Conservation (phyloP, 257 asterid genomes). For the Sherardia arvensis region DNA sequence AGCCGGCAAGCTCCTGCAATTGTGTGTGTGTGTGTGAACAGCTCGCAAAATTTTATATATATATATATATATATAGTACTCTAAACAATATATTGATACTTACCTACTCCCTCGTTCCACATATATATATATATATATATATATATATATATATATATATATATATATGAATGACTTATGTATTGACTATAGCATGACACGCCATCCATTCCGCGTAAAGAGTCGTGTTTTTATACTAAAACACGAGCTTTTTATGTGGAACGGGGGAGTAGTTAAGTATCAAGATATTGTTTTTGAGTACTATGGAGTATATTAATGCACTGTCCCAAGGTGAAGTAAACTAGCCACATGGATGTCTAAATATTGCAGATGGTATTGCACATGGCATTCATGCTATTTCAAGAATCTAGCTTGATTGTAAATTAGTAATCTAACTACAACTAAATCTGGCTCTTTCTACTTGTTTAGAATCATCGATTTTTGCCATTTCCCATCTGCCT, state of each 20-base stretch:
- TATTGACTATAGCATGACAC: neutral
- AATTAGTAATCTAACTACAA: neutral
- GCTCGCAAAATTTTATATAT: too few species aligned
- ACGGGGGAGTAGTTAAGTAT: neutral
- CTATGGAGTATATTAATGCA: neutral
- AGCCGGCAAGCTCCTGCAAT: neutral
- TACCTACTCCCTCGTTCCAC: too few species aligned
- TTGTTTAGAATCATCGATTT: neutral
- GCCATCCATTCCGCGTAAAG: neutral
- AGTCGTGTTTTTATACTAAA: neutral
- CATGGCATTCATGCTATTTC: conserved; percentile 3
- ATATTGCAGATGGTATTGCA: conserved; percentile 1
- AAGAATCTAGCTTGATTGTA: neutral
- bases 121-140: too few species aligned
- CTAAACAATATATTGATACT: too few species aligned
- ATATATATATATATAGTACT: too few species aligned
- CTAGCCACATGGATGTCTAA: neutral
- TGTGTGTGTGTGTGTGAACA: neutral
- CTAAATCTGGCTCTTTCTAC: neutral
- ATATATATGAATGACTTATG: too few species aligned
- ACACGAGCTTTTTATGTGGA: neutral
- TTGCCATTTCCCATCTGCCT: neutral
- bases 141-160: too few species aligned
- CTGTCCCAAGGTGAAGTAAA: neutral
- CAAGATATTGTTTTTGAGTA: neutral